Percentiles rank a stretch among this genome's conserved stretches.
Conservation (phyloP, 371 early-diverging fungal species). For the Catenaria anguillulae region DNA sequence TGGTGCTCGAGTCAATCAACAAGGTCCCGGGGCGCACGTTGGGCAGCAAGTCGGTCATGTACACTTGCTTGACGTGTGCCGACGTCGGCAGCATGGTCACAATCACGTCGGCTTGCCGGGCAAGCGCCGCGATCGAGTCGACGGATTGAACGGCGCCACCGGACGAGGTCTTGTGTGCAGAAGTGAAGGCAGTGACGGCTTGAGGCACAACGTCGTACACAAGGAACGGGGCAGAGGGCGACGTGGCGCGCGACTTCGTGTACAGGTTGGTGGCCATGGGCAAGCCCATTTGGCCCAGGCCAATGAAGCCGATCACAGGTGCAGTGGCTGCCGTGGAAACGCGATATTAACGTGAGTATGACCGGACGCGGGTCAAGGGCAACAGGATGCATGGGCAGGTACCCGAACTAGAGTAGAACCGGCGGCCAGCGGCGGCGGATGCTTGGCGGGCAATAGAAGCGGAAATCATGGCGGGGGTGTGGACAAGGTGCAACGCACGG, state of each 20-base stretch:
- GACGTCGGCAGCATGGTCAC: slow-evolving; percentile 88
- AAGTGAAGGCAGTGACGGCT: slow-evolving; percentile 34
- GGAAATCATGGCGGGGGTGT: no score
- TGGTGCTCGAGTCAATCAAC: slow-evolving; percentile 82
- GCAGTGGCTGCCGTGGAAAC: no score
- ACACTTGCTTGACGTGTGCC: slow-evolving; percentile 60
- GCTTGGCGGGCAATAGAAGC: no score
- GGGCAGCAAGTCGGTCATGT: slow-evolving; percentile 44
- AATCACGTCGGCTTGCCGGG: slow-evolving; percentile 51
- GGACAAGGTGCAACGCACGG: no score
- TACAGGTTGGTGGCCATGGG: slow-evolving; percentile 46
- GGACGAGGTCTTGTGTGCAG: slow-evolving; percentile 17
- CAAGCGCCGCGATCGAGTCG: slow-evolving; percentile 48
- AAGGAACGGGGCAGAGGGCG: slow-evolving; percentile 23
- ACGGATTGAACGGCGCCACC: slow-evolving; percentile 32
- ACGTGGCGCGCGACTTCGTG: slow-evolving; percentile 25
- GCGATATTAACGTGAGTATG: no score
- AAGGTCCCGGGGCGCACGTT: slow-evolving; percentile 33
- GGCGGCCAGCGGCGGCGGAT: no score
- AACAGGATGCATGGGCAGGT: no score
- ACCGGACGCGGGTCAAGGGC: no score
- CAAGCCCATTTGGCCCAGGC: slow-evolving; percentile 86
- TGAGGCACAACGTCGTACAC: slow-evolving; percentile 54
- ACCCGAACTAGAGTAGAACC: no score
- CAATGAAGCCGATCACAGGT: slow-evolving; percentile 73